Conservation (phyloP, 176 grass and related monocot genomes). For the Lolium rigidum region DNA sequence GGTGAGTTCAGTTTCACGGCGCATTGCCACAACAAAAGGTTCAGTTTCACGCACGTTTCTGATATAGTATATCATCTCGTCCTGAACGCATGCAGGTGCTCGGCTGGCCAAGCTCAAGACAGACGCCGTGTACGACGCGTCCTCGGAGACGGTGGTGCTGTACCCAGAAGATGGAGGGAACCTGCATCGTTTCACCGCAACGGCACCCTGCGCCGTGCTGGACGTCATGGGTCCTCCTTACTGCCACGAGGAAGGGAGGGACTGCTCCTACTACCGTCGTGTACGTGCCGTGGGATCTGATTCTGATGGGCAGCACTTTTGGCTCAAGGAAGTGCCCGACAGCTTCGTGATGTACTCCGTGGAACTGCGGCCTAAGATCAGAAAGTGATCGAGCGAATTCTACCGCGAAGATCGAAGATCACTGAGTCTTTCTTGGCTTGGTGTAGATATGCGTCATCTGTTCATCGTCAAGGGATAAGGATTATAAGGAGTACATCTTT, state of each 20-base stretch:
- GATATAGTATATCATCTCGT: background rate
- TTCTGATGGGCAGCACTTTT: constrained; percentile 38
- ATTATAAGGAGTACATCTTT: no score
- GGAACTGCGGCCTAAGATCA: constrained; percentile 9
- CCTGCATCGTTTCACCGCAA: constrained; percentile 67
- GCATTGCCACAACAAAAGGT: background rate
- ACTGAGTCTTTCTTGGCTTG: background rate
- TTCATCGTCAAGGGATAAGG: background rate
- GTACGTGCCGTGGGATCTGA: constrained; percentile 2
- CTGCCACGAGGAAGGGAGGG: constrained; percentile 43
- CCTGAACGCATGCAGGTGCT: constrained; percentile 11
- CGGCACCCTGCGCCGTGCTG: constrained; percentile 55
- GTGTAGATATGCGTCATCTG: background rate
- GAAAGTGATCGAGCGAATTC: background rate
- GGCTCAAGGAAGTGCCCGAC: constrained; percentile 46
- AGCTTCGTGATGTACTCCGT: constrained; percentile 33
- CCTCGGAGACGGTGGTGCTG: constrained; percentile 54
- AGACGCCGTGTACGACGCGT: constrained; percentile 40
- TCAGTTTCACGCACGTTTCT: background rate
- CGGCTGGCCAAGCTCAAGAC: constrained; percentile 61
- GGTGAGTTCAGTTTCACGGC: constrained; percentile 10
- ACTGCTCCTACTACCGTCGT: constrained; percentile 68
- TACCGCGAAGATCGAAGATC: background rate
- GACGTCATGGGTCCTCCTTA: constrained; percentile 82
- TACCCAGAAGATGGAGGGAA: constrained; percentile 76